Evolutionary conservation across 352 stramenopile genomes (phyloP).

Genomic region (Phytophthora podocarpi): DNA sequence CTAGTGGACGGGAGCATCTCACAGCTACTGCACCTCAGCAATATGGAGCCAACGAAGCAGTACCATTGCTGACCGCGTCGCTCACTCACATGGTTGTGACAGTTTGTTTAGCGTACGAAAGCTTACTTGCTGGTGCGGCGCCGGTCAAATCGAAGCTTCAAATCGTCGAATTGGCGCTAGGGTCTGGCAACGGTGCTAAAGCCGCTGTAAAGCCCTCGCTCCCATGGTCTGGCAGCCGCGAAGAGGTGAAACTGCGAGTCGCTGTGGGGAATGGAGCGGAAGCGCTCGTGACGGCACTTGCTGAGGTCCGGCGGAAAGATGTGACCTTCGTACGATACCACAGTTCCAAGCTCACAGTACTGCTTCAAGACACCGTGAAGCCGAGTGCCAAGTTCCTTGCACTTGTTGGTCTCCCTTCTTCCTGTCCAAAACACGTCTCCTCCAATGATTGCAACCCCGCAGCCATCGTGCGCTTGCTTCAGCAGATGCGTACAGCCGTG

Average conservation of each 20-base stretch:
- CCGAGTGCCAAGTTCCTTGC: conserved; percentile 56
- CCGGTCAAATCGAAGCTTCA: conserved; percentile 70
- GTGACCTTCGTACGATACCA: conserved; percentile 76
- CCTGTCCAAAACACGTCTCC: not conserved
- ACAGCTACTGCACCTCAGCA: conserved; percentile 21
- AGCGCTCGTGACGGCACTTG: conserved; percentile 58
- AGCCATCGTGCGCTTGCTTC: conserved; percentile 46
- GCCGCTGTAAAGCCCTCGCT: conserved; percentile 7
- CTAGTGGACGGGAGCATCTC: conserved; percentile 56
- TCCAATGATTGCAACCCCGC: conserved; percentile 14
- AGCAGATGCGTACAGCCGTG: conserved; percentile 50
- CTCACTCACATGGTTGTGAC: conserved; percentile 75
- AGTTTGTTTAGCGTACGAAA: conserved; percentile 62
- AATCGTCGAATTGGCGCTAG: conserved; percentile 66
- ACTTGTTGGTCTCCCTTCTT: conserved; percentile 44
- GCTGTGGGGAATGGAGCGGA: conserved; percentile 63
- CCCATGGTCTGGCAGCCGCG: conserved; percentile 40
- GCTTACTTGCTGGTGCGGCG: conserved; percentile 39
- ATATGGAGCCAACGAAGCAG: conserved; percentile 21
- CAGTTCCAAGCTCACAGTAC: conserved; percentile 77
- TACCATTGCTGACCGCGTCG: conserved; percentile 10
- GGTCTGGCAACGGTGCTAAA: conserved; percentile 6
- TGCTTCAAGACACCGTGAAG: conserved; percentile 83
- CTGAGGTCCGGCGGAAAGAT: conserved; percentile 56
- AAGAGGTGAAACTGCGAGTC: conserved; percentile 53